A percentile compares a stretch with the other conserved stretches of the same genome.
Evolutionary conservation across 768 basidiomycete species (phyloP).

Genomic region (Lactarius quietus): DNA sequence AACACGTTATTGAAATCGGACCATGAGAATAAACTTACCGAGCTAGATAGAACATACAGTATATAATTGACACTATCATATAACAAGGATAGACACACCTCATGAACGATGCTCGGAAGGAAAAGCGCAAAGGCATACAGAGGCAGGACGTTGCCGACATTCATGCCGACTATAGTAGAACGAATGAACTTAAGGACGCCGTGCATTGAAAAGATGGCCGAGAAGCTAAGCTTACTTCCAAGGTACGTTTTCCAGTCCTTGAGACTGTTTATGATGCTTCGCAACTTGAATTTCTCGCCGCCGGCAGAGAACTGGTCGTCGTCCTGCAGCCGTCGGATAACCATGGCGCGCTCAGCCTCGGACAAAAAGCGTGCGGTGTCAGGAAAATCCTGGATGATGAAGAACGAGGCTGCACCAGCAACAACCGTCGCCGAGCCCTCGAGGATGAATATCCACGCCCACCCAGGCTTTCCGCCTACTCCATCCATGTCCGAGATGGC

Average conservation of each 20-base stretch:
- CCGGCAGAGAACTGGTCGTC: constrained; percentile 73
- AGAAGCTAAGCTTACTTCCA: constrained; percentile 32
- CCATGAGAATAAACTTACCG: background rate
- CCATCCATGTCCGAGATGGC: constrained; percentile 73
- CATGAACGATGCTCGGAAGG: constrained; percentile 72
- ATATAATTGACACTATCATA: no score
- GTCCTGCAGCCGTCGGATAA: constrained; percentile 60
- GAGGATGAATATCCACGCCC: constrained; percentile 76
- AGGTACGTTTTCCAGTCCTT: constrained; percentile 76
- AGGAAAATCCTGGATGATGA: constrained; percentile 80
- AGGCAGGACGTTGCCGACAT: constrained; percentile 56
- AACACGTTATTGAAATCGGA: background rate
- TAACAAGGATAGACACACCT: constrained; percentile 48
- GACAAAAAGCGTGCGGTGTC: constrained; percentile 75
- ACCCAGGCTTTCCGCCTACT: constrained; percentile 59
- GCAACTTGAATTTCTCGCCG: constrained; percentile 56
- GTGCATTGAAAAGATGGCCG: background rate
- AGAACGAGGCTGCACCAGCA: constrained; percentile 65
- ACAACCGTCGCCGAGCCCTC: constrained; percentile 66
- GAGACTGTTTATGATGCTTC: constrained; percentile 56
- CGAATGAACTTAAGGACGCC: background rate
- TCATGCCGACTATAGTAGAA: constrained; percentile 46
- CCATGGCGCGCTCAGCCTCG: constrained; percentile 63
- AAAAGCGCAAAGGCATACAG: constrained; percentile 78
- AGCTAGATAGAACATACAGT: no score